Conservation (phyloP, 352 stramenopile species). For the Elongisporangium senticosum region DNA sequence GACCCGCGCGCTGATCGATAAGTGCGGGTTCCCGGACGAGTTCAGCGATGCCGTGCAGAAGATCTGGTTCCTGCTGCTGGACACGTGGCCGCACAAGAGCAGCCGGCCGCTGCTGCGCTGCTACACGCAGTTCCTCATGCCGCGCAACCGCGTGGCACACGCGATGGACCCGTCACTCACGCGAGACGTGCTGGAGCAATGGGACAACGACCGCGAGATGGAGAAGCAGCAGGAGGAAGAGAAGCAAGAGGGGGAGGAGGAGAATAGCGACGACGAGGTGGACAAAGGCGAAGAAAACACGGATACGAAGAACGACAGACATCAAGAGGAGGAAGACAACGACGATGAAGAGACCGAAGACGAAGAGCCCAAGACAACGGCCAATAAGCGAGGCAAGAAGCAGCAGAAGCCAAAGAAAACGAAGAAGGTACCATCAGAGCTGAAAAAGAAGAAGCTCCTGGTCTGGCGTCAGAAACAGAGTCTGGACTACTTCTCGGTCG, state of each 20-base stretch:
- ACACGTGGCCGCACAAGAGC: constrained; percentile 56
- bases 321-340: neutral
- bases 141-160: neutral
- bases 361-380: neutral
- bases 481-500: constrained; percentile 44
- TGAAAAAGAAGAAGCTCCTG: neutral
- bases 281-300: constrained; percentile 8
- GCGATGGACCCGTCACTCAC: constrained; percentile 47
- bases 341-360: neutral
- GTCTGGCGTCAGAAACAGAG: neutral
- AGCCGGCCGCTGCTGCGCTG: constrained; percentile 52
- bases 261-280: neutral
- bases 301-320: neutral
- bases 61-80: constrained; percentile 67
- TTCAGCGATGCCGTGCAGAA: constrained; percentile 41
- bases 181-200: constrained; percentile 62
- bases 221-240: constrained; percentile 17
- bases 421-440: neutral
- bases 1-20: constrained; percentile 33
- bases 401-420: neutral
- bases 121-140: constrained; percentile 68
- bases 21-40: constrained; percentile 30
- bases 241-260: neutral
- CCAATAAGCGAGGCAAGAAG: constrained; percentile 1
- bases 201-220: constrained; percentile 43